phyloP scores from a whole-genome alignment of 805 yeast species.

The Starmerella ratchasimensis region DNA sequence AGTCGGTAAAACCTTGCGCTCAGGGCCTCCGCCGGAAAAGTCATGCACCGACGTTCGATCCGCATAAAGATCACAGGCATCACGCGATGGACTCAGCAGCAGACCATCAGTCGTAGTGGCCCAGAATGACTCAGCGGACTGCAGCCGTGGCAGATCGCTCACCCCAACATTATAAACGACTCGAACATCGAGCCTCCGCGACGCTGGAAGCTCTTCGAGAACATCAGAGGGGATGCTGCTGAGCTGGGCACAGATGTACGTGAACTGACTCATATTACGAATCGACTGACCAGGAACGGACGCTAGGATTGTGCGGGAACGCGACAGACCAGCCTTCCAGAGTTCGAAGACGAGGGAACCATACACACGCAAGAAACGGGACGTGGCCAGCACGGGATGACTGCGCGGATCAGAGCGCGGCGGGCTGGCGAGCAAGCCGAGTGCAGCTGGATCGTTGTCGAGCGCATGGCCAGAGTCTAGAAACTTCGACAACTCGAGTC shows the following conservation, averaged over 20 bases:
- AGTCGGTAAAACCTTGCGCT: conserved; percentile 13
- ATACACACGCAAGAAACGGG: conserved; percentile 34
- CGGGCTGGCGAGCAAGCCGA: conserved; percentile 3
- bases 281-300: conserved; percentile 8
- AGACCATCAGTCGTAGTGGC: conserved; percentile 59
- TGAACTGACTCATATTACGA: conserved; percentile 29
- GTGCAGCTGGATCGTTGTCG: not conserved
- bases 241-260: conserved; percentile 46
- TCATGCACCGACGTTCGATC: conserved; percentile 6
- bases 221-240: conserved; percentile 50
- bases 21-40: conserved; percentile 4
- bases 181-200: conserved; percentile 8
- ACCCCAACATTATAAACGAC: conserved; percentile 47
- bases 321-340: conserved; percentile 48
- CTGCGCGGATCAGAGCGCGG: conserved; percentile 12
- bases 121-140: conserved; percentile 30
- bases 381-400: conserved; percentile 29
- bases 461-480: conserved; percentile 4
- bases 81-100: conserved; percentile 27
- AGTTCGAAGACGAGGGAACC: conserved; percentile 56
- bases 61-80: conserved; percentile 18
- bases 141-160: conserved; percentile 37
- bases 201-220: conserved; percentile 25
- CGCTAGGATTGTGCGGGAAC: conserved; percentile 40
- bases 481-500: conserved; percentile 12